Evolutionary conservation across 1,139 yeast genomes (phyloP), one percentile per base, ranked within the genome.

Genomic region (Nakaseomyces sp.): DNA sequence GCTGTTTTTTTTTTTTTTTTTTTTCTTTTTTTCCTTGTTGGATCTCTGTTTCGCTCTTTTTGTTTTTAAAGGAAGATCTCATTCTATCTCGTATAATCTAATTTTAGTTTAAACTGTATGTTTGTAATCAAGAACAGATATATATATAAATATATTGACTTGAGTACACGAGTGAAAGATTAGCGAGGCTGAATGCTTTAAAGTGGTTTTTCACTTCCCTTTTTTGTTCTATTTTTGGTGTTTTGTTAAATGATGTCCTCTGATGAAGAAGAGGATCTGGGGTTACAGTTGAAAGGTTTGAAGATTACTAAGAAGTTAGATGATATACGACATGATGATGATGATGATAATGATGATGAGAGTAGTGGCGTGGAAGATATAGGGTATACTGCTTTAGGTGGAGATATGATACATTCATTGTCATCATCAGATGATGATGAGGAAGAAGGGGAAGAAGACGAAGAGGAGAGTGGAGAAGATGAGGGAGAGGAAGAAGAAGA

Each of bases 251-350:
- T 32, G 13, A 50, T 51, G 53, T 44, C 52, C 5, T 39, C 48
- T 16, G 57, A 53, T 22, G 57, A 55, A 16, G 57, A 55, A 16
- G 61, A 55, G 17, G 61, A 53, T 42, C 45, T 60, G 19, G 61
- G 56, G 12, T 18, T 54, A 10, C 51, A 50, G 20, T 43, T 60
- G 45, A 56, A 51, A 45, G 57, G 56, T 28, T 45, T 58, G 18
- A 57, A 57, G 42, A 44, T 56, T 9, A 40, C 50, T 4, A 49
- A 46, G 26, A 41, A 42, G 33, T 17, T 47, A 7, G 35, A 15
- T 1, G 18, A 15, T 13, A 15, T 15, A 15, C 32, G 32, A 13
- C 32, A 15, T 15, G 29, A 26, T n/a, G 12, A 22, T 3, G 24
- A 22, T 22, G 12, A 10, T 26, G n/a, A 18, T 15, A 15, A 6